Evolutionary conservation across 768 basidiomycete species (phyloP).

Genomic region (Russula lepida): DNA sequence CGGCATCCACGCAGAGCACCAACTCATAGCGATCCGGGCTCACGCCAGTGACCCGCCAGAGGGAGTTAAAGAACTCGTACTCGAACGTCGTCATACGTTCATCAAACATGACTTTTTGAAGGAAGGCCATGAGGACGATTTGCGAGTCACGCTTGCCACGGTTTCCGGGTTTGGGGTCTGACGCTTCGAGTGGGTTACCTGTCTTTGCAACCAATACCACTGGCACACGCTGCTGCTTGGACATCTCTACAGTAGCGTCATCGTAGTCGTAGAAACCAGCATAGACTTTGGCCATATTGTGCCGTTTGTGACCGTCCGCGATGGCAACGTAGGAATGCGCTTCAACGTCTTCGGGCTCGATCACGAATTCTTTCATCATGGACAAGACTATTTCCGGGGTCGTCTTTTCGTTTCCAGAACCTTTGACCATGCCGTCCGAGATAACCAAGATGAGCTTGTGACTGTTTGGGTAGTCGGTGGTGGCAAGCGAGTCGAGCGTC

Average conservation of each 20-base stretch:
- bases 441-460: slow-evolving; percentile 95
- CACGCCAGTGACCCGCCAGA: slow-evolving; percentile 93
- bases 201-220: slow-evolving; percentile 93
- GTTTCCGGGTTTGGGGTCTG: slow-evolving; percentile 91
- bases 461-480: slow-evolving; percentile 96
- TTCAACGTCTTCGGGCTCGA: slow-evolving; percentile 76
- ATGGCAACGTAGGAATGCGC: slow-evolving; percentile 96
- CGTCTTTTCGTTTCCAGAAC: slow-evolving; percentile 77
- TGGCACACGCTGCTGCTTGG: slow-evolving; percentile 95
- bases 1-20: slow-evolving; percentile 92
- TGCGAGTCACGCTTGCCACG: slow-evolving; percentile 98
- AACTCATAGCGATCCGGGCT: slow-evolving; percentile 94
- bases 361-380: slow-evolving; percentile 96
- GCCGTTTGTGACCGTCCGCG: slow-evolving; percentile 98
- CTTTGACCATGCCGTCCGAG: slow-evolving; percentile 97
- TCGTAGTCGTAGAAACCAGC: slow-evolving; percentile 98
- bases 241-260: slow-evolving; percentile 75
- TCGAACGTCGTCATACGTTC: slow-evolving; percentile 99
- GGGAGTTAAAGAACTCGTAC: slow-evolving; percentile 98
- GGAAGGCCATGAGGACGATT: slow-evolving; percentile 93
- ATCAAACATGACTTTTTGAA: slow-evolving; percentile 99
- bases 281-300: slow-evolving; percentile 99
- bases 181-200: slow-evolving; percentile 86
- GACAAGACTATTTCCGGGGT: slow-evolving; percentile 90
- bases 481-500: slow-evolving; percentile 95